These are phyloP conservation scores for Heritiera littoralis DNA, from an alignment of 345 rosid species.

Conservation along the genomic window DNA sequence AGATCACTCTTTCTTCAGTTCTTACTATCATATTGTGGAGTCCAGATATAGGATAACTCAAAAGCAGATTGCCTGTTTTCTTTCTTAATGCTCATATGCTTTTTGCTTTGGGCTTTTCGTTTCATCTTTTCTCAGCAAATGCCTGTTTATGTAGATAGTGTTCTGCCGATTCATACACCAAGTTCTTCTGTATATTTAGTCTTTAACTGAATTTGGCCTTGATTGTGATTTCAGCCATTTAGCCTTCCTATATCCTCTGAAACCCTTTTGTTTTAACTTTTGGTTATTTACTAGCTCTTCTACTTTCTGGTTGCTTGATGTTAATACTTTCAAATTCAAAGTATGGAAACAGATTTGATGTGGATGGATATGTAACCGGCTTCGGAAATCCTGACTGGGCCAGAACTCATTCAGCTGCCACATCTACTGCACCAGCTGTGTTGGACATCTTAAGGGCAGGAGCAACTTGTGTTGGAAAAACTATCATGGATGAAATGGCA, in stretches of 20 bases:
- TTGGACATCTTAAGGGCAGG: constrained; percentile 63
- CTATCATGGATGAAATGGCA: constrained; percentile 95
- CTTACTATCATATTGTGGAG: neutral
- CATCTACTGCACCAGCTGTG: constrained; percentile 68
- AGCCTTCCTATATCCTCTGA: no score
- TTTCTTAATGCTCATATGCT: neutral
- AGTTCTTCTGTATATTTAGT: neutral
- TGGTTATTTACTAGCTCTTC: neutral
- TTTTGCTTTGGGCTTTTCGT: neutral
- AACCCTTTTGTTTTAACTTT: neutral
- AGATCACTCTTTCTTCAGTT: neutral
- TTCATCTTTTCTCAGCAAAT: neutral
- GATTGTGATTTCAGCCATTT: no score
- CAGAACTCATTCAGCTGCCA: constrained; percentile 69
- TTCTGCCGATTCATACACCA: neutral
- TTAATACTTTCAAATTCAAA: neutral
- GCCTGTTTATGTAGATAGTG: neutral
- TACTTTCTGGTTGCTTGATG: neutral
- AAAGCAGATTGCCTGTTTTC: neutral
- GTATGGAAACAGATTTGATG: constrained; percentile 62
- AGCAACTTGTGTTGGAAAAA: constrained; percentile 65
- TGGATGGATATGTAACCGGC: constrained; percentile 74
- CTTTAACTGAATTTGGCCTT: no score
- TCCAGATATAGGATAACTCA: no score
- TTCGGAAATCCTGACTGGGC: constrained; percentile 95